These are phyloP conservation scores for Phalaenopsis equestris DNA, from an alignment of 106 monocot species.

Conservation along the genomic window DNA sequence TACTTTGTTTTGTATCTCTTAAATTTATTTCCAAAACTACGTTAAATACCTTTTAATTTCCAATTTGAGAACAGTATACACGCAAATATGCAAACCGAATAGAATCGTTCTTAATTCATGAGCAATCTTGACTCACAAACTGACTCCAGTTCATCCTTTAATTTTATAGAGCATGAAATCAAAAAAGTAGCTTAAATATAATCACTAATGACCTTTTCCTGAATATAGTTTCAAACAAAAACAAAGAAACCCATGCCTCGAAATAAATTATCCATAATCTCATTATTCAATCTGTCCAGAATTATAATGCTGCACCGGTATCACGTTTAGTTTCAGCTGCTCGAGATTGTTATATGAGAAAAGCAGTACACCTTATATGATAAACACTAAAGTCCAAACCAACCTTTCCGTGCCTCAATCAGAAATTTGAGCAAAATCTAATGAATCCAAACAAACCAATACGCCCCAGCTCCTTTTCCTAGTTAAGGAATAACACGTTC, in stretches of 20 bases:
- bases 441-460: not conserved
- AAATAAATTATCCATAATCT: not conserved
- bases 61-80: not conserved
- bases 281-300: not conserved
- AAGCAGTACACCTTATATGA: not conserved
- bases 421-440: not conserved
- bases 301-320: not conserved
- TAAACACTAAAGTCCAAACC: not conserved
- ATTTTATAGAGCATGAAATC: no score
- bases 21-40: not conserved
- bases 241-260: not conserved
- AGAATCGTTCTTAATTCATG: not conserved
- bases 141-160: not conserved
- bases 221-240: not conserved
- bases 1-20: no score
- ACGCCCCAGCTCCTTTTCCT: not conserved
- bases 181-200: no score
- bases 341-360: not conserved
- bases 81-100: not conserved
- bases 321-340: not conserved
- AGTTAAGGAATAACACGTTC: not conserved
- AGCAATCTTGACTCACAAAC: not conserved
- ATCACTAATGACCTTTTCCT: no score
- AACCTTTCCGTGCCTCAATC: not conserved
- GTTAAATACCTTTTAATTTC: not conserved